Base-by-base conservation (phyloP, 2,329 filamentous ascomycete genomes). In the Venturia asperata region DNA sequence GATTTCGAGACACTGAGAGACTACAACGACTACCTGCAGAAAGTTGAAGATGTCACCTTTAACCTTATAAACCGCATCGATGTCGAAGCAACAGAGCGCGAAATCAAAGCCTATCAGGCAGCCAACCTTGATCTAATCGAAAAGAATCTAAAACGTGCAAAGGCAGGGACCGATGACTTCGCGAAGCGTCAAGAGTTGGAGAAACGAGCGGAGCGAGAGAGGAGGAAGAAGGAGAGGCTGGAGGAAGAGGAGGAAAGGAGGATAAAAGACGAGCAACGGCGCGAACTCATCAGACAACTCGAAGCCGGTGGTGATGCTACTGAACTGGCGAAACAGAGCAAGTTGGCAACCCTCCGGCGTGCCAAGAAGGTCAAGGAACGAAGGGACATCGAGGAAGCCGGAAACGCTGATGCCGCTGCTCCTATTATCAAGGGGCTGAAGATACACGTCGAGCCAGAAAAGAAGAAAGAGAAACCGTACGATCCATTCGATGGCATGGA, bases 1-100 rank as follows among this genome's bases (percentile, higher is more conserved):
- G 94, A 99, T 75, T 99, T 99, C 72, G 89, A 95, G 75, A 86
- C 85, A 1, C 82, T 96, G 67, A 80, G 85, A 55, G 89, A 87
- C 73, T 99, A 88, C 80, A 97, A 99, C 77, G 88, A 97, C 76
- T 97, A 97, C 78, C 85, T 99, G 15, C 91, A 97, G 77, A 87
- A 90, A 72, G 91, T 96, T 47, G 94, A 99, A 79, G 86, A 89
- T 69, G 84, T 97, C 67, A 92, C 92, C 1, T 92, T 92, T 77
- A 93, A 97, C 73, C 82, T 99, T 11, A 88, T 97, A 64, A 82
- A 86, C 68, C 86, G 87, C 52, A 82, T 80, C 55, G 86, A 92
- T 66, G 82, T 87, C 0, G 85, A 86, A n/a, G 84, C 82, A 66
- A 87, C 83, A 2, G 81, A 85, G 71, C 75, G 77, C 52, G 79